Base-by-base conservation (phyloP, 768 basidiomycete species). In the Tulasnella sp. region DNA sequence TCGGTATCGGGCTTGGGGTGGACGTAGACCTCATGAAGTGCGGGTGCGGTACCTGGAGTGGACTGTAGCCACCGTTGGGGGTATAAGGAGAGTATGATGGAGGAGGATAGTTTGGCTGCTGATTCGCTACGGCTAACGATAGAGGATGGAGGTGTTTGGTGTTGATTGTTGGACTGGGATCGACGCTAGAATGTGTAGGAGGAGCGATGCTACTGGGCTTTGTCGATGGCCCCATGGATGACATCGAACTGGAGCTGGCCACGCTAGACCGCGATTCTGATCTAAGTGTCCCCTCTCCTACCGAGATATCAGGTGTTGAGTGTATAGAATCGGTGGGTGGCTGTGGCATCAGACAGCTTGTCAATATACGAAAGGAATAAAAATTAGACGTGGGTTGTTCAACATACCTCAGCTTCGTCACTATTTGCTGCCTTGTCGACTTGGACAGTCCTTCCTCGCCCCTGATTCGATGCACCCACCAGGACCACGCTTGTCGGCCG, bases 1-100 rank as follows among this genome's bases (percentile, higher is more conserved):
- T 46, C 21, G 54, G 54, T 12, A 38, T 43, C 7, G 54, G 54
- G 29, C 54, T 56, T 25, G 54, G 54, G 2, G 54, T 44, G 12
- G 24, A 21, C 3, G 41, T 43, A 21, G 34, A 43, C 8, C 54
- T 21, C 54, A 56, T 56, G 38, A 56, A 46, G 25, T 43, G 54
- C 15, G 54, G 42, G 15, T 56, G 34, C 7, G 54, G 54, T 42
- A 46, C 8, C n/a, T 48, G 38, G 8, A 56, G 19, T 22, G 38
- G 38, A 8, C 38, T 43, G 54, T 44, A 43, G 24, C 44, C 29
- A 25, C 41, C 41, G 10, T 7, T 56, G 15, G 54, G 54, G 12
- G 54, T 46, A 15, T 43, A 11, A 46, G 54, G 54, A 22, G 54
- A 46, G 19, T 2, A 42, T 7, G 54, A 43, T 43, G 42, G 54